Evolutionary conservation across 1,139 yeast species (phyloP), one percentile per base, ranked within the genome.

Genomic region (Yamadazyma sp.): DNA sequence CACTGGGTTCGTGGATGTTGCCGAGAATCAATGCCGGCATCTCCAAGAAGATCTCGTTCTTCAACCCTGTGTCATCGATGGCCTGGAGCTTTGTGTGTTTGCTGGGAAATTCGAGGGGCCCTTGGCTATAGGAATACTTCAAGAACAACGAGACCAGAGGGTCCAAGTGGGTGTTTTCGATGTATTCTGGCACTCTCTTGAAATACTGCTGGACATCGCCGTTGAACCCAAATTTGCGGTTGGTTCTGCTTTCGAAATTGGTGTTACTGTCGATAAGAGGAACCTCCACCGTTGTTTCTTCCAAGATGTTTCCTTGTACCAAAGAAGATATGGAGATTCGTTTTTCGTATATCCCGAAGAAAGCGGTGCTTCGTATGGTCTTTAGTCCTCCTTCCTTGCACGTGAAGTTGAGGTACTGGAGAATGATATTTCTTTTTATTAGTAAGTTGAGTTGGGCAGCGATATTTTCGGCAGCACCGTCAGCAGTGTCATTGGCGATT

Each of bases 11-110:
- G n/a, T 13, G 17, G n/a, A n/a, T n/a, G 6, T 11, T 20, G 11
- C 33, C 33, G n/a, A 13, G 11, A 11, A 30, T 20, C 23, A 30
- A 30, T 7, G 33, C 8, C 12, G 33, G 33, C 21, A 30, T 10
- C 16, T 30, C 33, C 23, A 30, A 14, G 23, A 17, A 30, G n/a
- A 30, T 30, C 20, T 30, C 24, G 20, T 30, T 30, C 23, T 30
- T 30, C 15, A 30, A 16, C 7, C 18, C 7, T 6, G 7, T 30
- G 8, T 30, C 33, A 30, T 30, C 25, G 9, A 30, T 30, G 8
- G 15, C 10, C 13, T 26, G 29, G 29, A 26, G 29, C 29, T 12
- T 8, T 5, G n/a, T 26, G 7, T 14, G 13, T 13, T 14, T 4
- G 9, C 29, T 10, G 7, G 25, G 4, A 10, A 23, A 26, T 10